phyloP scores from a whole-genome alignment of 371 early-diverging fungal species.

The Actinomortierella wolfii region DNA sequence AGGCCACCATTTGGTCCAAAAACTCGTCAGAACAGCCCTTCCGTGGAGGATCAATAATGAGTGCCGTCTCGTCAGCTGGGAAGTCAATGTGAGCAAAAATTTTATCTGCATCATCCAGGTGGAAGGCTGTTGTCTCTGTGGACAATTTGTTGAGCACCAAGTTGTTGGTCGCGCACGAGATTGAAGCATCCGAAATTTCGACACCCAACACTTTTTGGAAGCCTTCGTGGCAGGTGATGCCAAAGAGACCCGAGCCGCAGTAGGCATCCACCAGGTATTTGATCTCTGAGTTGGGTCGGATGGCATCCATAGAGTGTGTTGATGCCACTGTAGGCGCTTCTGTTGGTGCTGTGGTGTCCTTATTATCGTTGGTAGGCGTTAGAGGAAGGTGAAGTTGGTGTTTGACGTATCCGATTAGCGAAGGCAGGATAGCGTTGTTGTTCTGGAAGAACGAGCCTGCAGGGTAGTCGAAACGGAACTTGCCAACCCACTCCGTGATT shows the following conservation, averaged over 20 bases:
- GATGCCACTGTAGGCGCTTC: conserved; percentile 18
- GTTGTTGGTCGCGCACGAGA: conserved; percentile 62
- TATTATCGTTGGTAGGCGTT: neutral
- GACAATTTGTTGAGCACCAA: conserved; percentile 58
- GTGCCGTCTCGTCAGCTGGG: conserved; percentile 55
- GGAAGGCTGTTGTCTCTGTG: conserved; percentile 55
- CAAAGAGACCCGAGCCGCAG: conserved; percentile 75
- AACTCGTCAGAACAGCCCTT: conserved; percentile 67
- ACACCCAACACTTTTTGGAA: conserved; percentile 67
- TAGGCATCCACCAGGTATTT: conserved; percentile 66
- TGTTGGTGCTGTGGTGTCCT: neutral
- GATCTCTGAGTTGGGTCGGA: conserved; percentile 31
- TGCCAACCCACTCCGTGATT: conserved; percentile 50
- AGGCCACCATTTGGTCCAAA: conserved; percentile 62
- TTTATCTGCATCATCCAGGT: conserved; percentile 57
- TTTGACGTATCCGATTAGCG: conserved; percentile 57
- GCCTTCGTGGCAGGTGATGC: conserved; percentile 55
- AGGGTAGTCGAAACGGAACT: conserved; percentile 44
- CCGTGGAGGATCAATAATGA: conserved; percentile 73
- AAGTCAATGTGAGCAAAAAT: conserved; percentile 57
- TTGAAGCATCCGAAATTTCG: conserved; percentile 61
- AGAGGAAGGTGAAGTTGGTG: conserved; percentile 48
- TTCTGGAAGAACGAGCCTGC: conserved; percentile 71
- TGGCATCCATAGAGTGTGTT: conserved; percentile 2
- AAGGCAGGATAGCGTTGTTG: conserved; percentile 65